phyloP scores from a whole-genome alignment of 768 basidiomycete genomes.

The Boletus rubroflammeus region DNA sequence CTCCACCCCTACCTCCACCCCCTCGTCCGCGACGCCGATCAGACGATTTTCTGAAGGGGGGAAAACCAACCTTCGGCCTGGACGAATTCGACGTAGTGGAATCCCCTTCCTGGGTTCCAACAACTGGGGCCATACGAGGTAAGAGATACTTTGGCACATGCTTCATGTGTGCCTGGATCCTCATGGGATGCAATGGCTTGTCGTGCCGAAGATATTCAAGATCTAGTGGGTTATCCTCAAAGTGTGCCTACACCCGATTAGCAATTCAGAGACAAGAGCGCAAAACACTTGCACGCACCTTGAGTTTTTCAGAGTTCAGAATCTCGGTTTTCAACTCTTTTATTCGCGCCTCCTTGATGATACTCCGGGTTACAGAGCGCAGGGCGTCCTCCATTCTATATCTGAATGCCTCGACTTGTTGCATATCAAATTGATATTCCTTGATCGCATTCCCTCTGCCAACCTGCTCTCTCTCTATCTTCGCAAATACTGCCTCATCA shows the following conservation, averaged over 20 bases:
- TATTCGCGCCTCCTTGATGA: constrained; percentile 85
- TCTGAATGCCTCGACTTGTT: constrained; percentile 93
- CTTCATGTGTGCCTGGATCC: constrained; percentile 93
- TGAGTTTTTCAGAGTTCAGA: constrained; percentile 92
- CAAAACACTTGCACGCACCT: constrained; percentile 48
- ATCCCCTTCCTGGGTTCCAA: constrained; percentile 35
- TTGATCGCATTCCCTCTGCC: constrained; percentile 56
- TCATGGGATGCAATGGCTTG: constrained; percentile 85
- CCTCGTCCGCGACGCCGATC: constrained; percentile 51
- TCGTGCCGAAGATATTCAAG: constrained; percentile 92
- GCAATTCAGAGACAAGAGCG: neutral
- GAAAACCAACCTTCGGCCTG: constrained; percentile 48
- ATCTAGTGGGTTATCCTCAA: constrained; percentile 94
- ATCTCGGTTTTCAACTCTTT: constrained; percentile 94
- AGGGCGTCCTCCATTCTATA: constrained; percentile 98
- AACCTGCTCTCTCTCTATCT: constrained; percentile 75
- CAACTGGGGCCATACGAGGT: constrained; percentile 60
- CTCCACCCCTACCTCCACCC: constrained; percentile 39
- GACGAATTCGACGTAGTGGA: constrained; percentile 7
- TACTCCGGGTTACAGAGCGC: constrained; percentile 79
- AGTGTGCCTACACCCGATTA: constrained; percentile 69
- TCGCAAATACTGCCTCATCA: constrained; percentile 63
- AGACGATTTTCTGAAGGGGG: constrained; percentile 67
- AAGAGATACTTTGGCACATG: constrained; percentile 91
- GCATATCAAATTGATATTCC: constrained; percentile 93